Evolutionary conservation across 345 rosid genomes (phyloP), one percentile per base, ranked within the genome.

Genomic region (Citrus australasica): DNA sequence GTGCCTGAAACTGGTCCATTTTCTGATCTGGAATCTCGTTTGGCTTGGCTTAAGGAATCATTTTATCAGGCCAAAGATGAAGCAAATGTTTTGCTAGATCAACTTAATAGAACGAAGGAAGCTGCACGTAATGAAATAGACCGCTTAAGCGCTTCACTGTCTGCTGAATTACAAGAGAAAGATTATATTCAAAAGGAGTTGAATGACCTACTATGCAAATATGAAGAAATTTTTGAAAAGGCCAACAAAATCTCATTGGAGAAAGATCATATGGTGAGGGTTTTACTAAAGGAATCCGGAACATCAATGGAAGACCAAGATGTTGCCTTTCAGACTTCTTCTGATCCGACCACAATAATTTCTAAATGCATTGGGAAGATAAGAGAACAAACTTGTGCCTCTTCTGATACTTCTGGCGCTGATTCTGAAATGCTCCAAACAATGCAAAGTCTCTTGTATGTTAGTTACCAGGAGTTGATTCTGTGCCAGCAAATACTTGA

Each of bases 1-100:
- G 48, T 92, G 58, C 96, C 95, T 0, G 91, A 91, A 79, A 87
- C 87, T 74, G 75, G 79, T 40, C 82, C 90, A 59, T 73, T 82
- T 40, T 80, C 89, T 76, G 90, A 92, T 83, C 74, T 87, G 85
- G 92, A 88, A 85, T 78, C 90, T 82, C 83, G 89, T 69, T 73
- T 91, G 76, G 69, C 74, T 79, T 89, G 98, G 97, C 87, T 95
- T 67, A 89, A 80, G 82, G 94, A 91, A 64, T 93, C 95, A 4
- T 81, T 86, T 85, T 65, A 76, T 71, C 87, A 80, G 78, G 83
- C 89, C 83, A 88, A 85, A 84, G 85, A 77, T 81, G 88, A 88
- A 79, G 80, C 87, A 78, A 83, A 80, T 69, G 22, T 80, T 78
- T 80, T 93, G 83, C 87, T 86, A 64, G 76, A 81, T 82, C 90